Base-by-base conservation (phyloP, 2,329 filamentous ascomycete genomes). In the Niveomyces coronatus region DNA sequence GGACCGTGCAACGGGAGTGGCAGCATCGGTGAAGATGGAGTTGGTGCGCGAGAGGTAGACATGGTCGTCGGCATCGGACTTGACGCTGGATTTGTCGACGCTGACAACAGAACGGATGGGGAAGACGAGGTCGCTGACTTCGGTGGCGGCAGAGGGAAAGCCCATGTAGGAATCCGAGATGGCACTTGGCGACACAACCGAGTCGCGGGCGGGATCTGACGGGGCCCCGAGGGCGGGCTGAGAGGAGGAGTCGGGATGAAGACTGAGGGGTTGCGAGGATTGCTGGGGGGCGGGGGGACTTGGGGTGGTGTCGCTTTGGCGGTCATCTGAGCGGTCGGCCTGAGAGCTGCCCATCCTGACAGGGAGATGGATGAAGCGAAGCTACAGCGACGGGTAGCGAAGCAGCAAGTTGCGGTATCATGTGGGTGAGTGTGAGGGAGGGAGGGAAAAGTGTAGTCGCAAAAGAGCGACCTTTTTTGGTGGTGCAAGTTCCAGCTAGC, bases 101-200 rank as follows among this genome's bases (percentile, higher is more conserved):
- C 76, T 83, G 17, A 89, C 67, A 30, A 85, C 79, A n/a, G 82
- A 87, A 34, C 82, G 75, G 22, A 89, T 82, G n/a, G 84, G 84
- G 40, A 84, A 89, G 5, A 89, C 81, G 39, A 82, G 72, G 50
- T 88, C 70, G 22, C 57, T 54, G 17, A 56, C 52, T 37, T 62
- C 60, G n/a, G 60, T 61, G 32, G 50, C 45, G 9, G 48, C 46
- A 3, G 56, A 60, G 16, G 44, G 51, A 27, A 54, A 44, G 5
- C 53, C 51, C 2, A 52, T 20, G 19, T 19, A 27, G 9, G 35
- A 41, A 11, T 41, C 34, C 6, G 35, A 33, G 4, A 24, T n/a
- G 6, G 8, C 30, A 31, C 30, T 37, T 18, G 39, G 39, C 13
- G 39, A 37, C 4, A 15, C 24, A 11, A 23, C 33, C n/a, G 29